Base-by-base conservation (phyloP, 1,284 basidiomycete genomes). In the Ustilago shanxiensis region DNA sequence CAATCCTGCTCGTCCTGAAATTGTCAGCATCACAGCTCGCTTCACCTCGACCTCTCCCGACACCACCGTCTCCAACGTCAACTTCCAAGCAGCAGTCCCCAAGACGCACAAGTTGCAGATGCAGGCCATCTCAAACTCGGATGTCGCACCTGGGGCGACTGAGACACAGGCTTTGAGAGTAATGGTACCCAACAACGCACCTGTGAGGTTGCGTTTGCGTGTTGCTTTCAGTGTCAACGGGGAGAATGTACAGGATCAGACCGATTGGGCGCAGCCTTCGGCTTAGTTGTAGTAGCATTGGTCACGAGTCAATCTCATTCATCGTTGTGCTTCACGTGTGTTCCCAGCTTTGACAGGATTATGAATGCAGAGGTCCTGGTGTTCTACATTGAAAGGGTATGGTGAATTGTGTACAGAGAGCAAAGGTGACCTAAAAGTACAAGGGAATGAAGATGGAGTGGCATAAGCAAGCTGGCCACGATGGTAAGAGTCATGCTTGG, bases 81-180 rank as follows among this genome's bases (percentile, higher is more conserved):
- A 92, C 85, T 97, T 99, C 89, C 96, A 99, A 87, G 97, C 95
- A 50, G 97, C 97, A 3, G 97, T 99, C 10, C 97, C 97, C 3
- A 98, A 95, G 90, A 95, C 95, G 0, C 96, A 98, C 88, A 95
- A 98, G 86, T 87, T 99, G 66, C 95, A 98, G 86, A 99, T 99
- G 96, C 90, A 95, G 67, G 94, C 96, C 6, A 98, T 99, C 91
- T 95, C 94, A 9, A 95, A 92, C 86, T 88, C 92, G 11, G 91
- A 91, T 60, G 89, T 99, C 26, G 88, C 87, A 16, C 92, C 94
- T 0, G 95, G 94, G 1, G 87, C 90, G 10, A 90, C 90, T 20
- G 96, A 98, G 87, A 97, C 95, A 18, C 97, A 99, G 86, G 94
- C 96, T 83, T 92, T 99, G 92, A 90, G 95, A 11, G 91, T 99